Base-by-base conservation (phyloP, 2,329 filamentous ascomycete genomes). In the Penicillium sp. region DNA sequence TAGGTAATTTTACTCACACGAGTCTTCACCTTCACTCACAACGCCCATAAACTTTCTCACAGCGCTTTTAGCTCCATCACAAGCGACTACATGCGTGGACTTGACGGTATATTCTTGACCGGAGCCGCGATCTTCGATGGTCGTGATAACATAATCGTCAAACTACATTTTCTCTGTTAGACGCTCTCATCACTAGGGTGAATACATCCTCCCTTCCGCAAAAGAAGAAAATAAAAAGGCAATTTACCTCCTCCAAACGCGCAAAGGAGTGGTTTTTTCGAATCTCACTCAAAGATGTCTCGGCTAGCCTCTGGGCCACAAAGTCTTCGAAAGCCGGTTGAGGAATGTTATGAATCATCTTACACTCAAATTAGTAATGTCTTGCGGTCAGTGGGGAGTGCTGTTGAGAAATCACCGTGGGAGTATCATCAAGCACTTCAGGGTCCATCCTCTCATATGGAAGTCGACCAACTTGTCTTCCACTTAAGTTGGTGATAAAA, bases 301-400 rank as follows among this genome's bases (percentile, higher is more conserved):
- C 11, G 14, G 14, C 43, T 5, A 76, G 46, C 14, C 61, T 51
- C 4, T 62, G 52, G 2, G 67, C 63, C 1, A 76, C 56, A 14
- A 71, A 60, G n/a, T 73, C 61, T 47, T 77, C 75, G 56, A 76
- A 74, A 1, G 61, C 65, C 7, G 74, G 74, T 42, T 77, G 74
- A 0, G 74, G 71, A 5, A 77, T 71, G 55, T 77, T 77, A 46
- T 76, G 73, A 23, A 77, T 74, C 74, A 76, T 76, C 51, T n/a
- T n/a, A n/a, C n/a, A n/a, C n/a, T n/a, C n/a, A n/a, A n/a, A n/a
- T n/a, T n/a, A n/a, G n/a, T n/a, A n/a, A n/a, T n/a, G n/a, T n/a
- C n/a, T n/a, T n/a, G n/a, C n/a, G n/a, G n/a, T n/a, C n/a, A n/a
- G n/a, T n/a, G n/a, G n/a, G n/a, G n/a, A n/a, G n/a, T n/a, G n/a